Evolutionary conservation across 192 early-diverging fungal genomes (phyloP), one percentile per base, ranked within the genome.

Genomic region (Coemansia sp.): DNA sequence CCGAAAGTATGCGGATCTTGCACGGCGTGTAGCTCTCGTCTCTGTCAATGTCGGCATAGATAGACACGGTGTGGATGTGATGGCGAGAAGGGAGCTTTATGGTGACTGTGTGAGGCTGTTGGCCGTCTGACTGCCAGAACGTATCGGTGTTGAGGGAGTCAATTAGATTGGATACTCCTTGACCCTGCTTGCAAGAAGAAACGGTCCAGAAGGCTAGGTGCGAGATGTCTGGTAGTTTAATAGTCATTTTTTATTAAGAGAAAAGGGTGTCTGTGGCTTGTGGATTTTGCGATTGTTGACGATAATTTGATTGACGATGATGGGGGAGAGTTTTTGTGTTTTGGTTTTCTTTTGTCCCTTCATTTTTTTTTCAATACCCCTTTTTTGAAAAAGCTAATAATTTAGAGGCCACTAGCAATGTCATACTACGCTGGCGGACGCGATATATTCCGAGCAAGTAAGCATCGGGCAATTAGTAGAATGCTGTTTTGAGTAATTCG

Each of bases 21-120:
- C 74, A 82, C 10, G 79, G 79, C 53, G 79, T 82, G 59, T 82
- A 82, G 62, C 74, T 82, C 42, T 82, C 79, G 67, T 82, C 79
- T 28, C 46, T 59, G 21, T 76, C 74, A 10, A 63, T 63, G 31
- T 82, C 70, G 13, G 73, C 51, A 28, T 62, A 82, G 3, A 82
- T 61, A 0, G 73, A 61, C 5, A 82, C 14, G 2, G 70, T 21
- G 62, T 82, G 67, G 20, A 82, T 63, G 7, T 58, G 61, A 7
- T 72, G 69, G 13, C 79, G 53, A 0, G 39, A 28, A 4, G 56
- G 51, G 21, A 82, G 76, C 42, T 67, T 63, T 5, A 76, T 42
- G 34, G 55, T 67, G 11, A 82, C 59, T 34, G 24, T 40, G 59
- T 82, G 79, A 24, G 79, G 79, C 36, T 76, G 79, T 14, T 63